phyloP scores from a whole-genome alignment of 805 yeast species.

The Hanseniaspora vineae region DNA sequence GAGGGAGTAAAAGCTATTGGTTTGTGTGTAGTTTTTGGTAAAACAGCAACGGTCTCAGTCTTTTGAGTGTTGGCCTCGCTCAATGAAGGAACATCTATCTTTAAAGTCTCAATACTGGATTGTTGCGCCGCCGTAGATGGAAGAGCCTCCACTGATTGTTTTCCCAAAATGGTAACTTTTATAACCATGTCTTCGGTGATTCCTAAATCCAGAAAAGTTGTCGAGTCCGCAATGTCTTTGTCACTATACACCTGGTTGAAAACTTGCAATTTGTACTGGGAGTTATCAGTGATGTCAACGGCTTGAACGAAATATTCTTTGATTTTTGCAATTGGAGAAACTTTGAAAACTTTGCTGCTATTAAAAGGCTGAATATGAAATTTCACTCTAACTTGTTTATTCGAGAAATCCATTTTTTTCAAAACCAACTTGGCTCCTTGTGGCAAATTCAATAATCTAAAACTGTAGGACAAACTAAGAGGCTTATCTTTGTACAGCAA shows the following conservation, averaged over 20 bases:
- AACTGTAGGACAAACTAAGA: slow-evolving; percentile 29
- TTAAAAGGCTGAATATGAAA: slow-evolving; percentile 17
- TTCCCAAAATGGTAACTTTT: neutral
- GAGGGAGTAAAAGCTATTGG: neutral
- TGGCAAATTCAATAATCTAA: slow-evolving; percentile 31
- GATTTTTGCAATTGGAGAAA: neutral
- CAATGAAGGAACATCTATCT: no score
- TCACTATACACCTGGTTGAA: slow-evolving; percentile 11
- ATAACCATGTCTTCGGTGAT: slow-evolving; percentile 3
- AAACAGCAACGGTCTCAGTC: neutral
- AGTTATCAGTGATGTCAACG: slow-evolving; percentile 6
- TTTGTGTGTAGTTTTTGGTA: neutral
- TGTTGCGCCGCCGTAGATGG: no score
- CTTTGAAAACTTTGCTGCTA: slow-evolving; percentile 1
- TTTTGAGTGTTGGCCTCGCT: no score
- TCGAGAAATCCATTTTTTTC: slow-evolving; percentile 4
- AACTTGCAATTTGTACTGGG: slow-evolving; percentile 11
- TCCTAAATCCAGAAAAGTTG: slow-evolving; percentile 4
- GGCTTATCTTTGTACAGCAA: slow-evolving; percentile 21
- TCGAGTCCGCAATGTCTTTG: neutral
- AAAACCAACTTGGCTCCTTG: slow-evolving; percentile 31
- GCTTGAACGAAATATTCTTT: slow-evolving; percentile 7
- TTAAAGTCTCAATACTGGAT: no score
- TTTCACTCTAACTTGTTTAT: slow-evolving; percentile 18
- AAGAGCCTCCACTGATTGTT: neutral